phyloP scores from a whole-genome alignment of 2,329 filamentous ascomycete species.

The Aspergillus ibericus region DNA sequence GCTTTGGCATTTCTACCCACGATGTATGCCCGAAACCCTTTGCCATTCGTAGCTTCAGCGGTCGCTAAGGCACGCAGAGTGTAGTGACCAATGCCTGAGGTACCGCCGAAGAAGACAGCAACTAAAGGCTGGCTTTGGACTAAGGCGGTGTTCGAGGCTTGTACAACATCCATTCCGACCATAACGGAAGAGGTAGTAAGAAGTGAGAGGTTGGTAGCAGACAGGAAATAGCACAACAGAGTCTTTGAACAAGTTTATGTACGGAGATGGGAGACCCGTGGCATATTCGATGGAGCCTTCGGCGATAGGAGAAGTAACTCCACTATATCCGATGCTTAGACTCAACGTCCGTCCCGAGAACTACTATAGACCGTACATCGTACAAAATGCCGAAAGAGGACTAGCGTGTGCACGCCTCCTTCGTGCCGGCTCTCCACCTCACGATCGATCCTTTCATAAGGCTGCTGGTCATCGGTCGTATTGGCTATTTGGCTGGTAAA shows the following conservation, averaged over 20 bases:
- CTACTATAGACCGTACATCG: neutral
- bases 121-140: slow-evolving; percentile 5
- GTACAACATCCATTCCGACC: neutral
- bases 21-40: slow-evolving; percentile 8
- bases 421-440: neutral
- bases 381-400: neutral
- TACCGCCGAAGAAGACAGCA: slow-evolving; percentile 9
- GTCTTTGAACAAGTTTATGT: neutral
- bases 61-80: slow-evolving; percentile 4
- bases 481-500: no score
- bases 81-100: slow-evolving; percentile 10
- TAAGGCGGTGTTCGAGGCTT: neutral
- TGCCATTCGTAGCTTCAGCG: neutral
- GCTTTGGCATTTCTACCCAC: slow-evolving; percentile 5
- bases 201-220: neutral
- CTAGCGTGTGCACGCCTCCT: neutral
- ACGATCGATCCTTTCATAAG: neutral
- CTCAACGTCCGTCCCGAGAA: neutral
- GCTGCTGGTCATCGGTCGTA: neutral
- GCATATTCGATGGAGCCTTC: neutral
- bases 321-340: neutral
- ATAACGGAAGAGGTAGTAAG: neutral
- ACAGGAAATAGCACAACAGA: neutral
- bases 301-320: neutral
- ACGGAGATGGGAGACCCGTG: neutral